Percentiles rank a stretch among this genome's conserved stretches.
Evolutionary conservation across 352 stramenopile genomes (phyloP).

Genomic region (Globisporangium cylindrosporum): DNA sequence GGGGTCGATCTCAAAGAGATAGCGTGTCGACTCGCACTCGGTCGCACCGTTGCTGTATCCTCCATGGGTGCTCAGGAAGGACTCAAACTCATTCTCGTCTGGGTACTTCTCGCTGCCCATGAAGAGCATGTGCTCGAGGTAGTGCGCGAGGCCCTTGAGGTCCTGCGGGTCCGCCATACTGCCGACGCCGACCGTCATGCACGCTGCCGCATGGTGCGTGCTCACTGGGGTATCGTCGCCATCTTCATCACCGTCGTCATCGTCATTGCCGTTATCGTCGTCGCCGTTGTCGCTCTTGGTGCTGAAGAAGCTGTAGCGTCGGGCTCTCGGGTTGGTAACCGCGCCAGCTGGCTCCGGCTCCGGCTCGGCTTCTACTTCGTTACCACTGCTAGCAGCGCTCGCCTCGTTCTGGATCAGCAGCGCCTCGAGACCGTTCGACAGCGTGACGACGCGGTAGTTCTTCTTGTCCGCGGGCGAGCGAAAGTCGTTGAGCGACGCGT

Average conservation of each 20-base stretch:
- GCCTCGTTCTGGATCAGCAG: constrained; percentile 59
- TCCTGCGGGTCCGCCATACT: constrained; percentile 56
- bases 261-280: constrained; percentile 14
- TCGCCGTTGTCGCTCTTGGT: constrained; percentile 17
- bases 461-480: constrained; percentile 67
- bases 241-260: constrained; percentile 15
- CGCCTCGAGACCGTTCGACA: constrained; percentile 62
- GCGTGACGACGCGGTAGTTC: constrained; percentile 60
- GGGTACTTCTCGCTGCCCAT: constrained; percentile 91
- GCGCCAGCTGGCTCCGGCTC: neutral
- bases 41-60: constrained; percentile 91
- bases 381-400: neutral
- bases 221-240: constrained; percentile 14
- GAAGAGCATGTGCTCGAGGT: constrained; percentile 93
- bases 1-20: constrained; percentile 85
- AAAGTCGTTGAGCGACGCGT: constrained; percentile 37
- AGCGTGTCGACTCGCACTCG: constrained; percentile 89
- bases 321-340: neutral
- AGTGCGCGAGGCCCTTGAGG: constrained; percentile 72
- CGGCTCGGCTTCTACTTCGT: neutral
- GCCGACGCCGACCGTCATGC: constrained; percentile 53
- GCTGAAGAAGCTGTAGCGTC: constrained; percentile 20
- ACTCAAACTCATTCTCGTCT: constrained; percentile 90
- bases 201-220: constrained; percentile 41
- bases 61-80: constrained; percentile 82